Evolutionary conservation across 73 alveolate species (phyloP), one percentile per base, ranked within the genome.

Genomic region (Tetrahymena malaccensis): DNA sequence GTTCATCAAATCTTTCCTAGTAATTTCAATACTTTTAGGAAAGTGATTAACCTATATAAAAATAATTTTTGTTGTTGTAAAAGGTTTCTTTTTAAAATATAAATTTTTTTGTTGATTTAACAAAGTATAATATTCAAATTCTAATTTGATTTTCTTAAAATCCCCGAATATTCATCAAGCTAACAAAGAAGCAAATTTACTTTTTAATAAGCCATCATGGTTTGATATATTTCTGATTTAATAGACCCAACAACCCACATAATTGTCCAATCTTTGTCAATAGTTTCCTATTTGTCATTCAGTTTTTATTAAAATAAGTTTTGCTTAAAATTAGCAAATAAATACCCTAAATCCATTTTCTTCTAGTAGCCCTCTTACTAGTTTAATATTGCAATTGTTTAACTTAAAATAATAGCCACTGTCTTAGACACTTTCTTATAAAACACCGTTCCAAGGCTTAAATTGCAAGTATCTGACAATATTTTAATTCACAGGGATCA

Each of bases 1-100:
- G 70, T 96, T 85, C 98, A 97, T 96, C 25, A 95, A 70, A 93
- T 97, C 99, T 94, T 97, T 97, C 35, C 98, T 94, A 31, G 99
- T 97, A 85, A 97, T 96, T 95, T 97, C 98, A 94, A 94, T 93
- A 35, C 98, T 97, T 43, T 96, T 94, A 22, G 99, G 99, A 83
- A 97, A 97, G 89, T 97, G 99, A 85, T 70, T 70, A 31, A 70
- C 89, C 89, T 70, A 70, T 70, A 3, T 70, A 4, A 70, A 70
- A 70, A 70, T 50, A 22, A 25, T 19, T 70, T 22, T 70, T 19
- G 25, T 56, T 40, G 83, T 19, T 50, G 83, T 50, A 13, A 15
- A 50, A 11, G 27, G 31, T 8, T 6, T 50, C 22, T 50, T 50
- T 50, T 50, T 15, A 19, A 50, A 50, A 27, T 50, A 19, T 19